These are phyloP conservation scores for Ophiostoma sp. DNA, from an alignment of 2,329 filamentous ascomycete species.

Conservation along the genomic window DNA sequence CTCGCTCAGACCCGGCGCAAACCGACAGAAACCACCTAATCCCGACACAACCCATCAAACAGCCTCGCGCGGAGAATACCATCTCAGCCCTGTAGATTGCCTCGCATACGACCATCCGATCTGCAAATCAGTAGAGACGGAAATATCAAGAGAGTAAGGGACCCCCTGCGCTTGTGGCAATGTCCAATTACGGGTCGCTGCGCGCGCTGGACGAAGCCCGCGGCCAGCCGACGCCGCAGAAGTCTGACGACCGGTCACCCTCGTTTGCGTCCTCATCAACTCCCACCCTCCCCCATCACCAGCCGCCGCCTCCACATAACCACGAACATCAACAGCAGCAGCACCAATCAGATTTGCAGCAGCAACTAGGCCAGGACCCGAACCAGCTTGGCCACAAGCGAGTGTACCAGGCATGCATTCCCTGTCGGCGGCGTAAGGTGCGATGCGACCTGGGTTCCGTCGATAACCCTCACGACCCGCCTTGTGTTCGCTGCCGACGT, in stretches of 20 bases:
- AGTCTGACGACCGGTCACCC: conserved; percentile 22
- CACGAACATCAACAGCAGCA: conserved; percentile 13
- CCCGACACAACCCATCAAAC: conserved; percentile 21
- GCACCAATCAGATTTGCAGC: conserved; percentile 3
- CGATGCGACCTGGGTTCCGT: conserved; percentile 65
- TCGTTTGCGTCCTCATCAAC: conserved; percentile 23
- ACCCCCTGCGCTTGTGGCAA: conserved; percentile 23
- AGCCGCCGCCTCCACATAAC: conserved; percentile 23
- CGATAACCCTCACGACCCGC: conserved; percentile 89
- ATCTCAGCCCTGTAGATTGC: not conserved
- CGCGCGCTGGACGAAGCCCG: conserved; percentile 20
- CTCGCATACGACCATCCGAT: not conserved
- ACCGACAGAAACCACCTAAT: conserved; percentile 28
- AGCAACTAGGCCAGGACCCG: not conserved
- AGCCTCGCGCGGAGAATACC: not conserved
- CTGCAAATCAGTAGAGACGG: not conserved
- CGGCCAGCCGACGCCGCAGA: conserved; percentile 14
- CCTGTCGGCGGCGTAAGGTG: conserved; percentile 57
- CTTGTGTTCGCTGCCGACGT: conserved; percentile 85
- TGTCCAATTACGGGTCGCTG: conserved; percentile 29
- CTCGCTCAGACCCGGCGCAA: conserved; percentile 30
- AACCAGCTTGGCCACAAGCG: conserved; percentile 43
- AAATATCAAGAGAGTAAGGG: not conserved
- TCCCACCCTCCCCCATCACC: conserved; percentile 18
- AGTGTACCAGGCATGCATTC: conserved; percentile 59